These are phyloP conservation scores for Chaetomiaceae sp. DNA, from an alignment of 2,329 filamentous ascomycete genomes.

Conservation along the genomic window DNA sequence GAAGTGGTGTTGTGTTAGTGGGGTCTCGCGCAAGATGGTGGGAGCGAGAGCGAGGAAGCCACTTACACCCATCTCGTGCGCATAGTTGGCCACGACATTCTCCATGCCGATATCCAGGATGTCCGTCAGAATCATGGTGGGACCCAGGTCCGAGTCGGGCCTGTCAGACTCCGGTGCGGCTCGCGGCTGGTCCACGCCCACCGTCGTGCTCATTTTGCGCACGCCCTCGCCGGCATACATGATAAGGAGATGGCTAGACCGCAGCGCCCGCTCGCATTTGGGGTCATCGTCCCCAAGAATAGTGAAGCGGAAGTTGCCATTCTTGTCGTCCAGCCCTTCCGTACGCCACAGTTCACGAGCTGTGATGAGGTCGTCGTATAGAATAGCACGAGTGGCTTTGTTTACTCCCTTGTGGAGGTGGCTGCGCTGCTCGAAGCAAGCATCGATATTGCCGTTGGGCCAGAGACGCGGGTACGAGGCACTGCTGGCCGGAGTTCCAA, in stretches of 20 bases:
- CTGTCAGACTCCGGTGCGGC: not conserved
- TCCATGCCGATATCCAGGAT: not conserved
- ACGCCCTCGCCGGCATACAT: not conserved
- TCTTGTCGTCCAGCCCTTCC: not conserved
- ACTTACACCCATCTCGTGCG: conserved; percentile 5
- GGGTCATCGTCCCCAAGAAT: not conserved
- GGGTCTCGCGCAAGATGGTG: not conserved
- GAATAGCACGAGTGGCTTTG: not conserved
- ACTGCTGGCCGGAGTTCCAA: not conserved
- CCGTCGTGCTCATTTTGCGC: not conserved
- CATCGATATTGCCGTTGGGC: conserved; percentile 2
- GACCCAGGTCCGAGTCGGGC: not conserved
- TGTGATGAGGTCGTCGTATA: not conserved
- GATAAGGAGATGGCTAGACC: conserved; percentile 1
- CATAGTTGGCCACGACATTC: not conserved
- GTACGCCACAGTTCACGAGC: not conserved
- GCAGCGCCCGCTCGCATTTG: not conserved
- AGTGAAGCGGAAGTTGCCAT: not conserved
- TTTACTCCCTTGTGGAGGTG: not conserved
- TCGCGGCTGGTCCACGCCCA: not conserved
- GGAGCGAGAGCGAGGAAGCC: too few species aligned
- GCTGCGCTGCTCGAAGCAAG: not conserved
- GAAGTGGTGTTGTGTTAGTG: too few species aligned
- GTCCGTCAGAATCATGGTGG: not conserved
- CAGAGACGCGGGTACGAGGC: not conserved